Evolutionary conservation across 2,329 filamentous ascomycete genomes (phyloP), one percentile per base, ranked within the genome.

Genomic region (Nothopassalora personata): DNA sequence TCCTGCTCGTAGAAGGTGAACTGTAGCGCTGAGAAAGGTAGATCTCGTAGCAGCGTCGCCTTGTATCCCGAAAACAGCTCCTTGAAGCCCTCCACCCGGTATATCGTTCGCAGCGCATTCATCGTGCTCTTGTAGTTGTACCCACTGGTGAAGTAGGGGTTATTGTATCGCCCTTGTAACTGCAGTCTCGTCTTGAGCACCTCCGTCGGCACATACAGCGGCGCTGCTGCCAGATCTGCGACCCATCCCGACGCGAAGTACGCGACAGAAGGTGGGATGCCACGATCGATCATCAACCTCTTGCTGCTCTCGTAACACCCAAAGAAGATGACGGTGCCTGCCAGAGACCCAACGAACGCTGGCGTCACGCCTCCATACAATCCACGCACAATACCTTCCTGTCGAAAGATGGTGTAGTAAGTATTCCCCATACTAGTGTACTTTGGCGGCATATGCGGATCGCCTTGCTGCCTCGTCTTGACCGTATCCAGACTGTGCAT

Each of bases 401-500:
- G 92, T 57, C 91, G 85, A 76, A 89, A 89, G 71, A 99, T 99
- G 45, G 89, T 97, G 72, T 89, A 84, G 77, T 97, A 99, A 4
- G 93, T 94, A 59, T 88, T 89, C 43, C 89, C 89, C 74, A 97
- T 86, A 15, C 91, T 93, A 10, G 89, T 88, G 77, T 99, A 99
- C 76, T 90, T 96, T 1, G 94, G 89, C 23, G 94, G 94, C 61
- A 96, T 83, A 72, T 94, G 88, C 48, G 93, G 92, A 71, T 97
- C 94, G 70, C 93, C 94, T 76, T 99, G 94, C 74, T 99, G 95
- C 67, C 94, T 85, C 50, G 94, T 99, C 78, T 99, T 99, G 69
- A 99, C 94, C 0, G 94, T 99, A 75, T 99, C 94, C 71, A 99
- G 83, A 49, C 93, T 97, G 78, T 99, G 94, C 94, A 99, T 99